Conservation (phyloP, 768 basidiomycete species). For the Tubosaeta sp. region DNA sequence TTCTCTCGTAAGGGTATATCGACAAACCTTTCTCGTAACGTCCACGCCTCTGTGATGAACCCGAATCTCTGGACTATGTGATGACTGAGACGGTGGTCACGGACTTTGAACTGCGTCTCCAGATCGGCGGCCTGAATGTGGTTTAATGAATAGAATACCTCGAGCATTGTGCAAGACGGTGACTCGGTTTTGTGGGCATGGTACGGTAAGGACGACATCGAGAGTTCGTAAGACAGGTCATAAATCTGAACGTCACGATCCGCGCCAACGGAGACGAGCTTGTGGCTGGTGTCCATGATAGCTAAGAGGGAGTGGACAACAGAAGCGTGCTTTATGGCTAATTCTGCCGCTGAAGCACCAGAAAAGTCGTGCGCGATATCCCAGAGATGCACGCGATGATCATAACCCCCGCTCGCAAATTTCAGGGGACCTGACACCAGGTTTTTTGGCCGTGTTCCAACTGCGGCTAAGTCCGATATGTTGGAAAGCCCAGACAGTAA, state of each 20-base stretch:
- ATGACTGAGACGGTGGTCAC: slow-evolving; percentile 39
- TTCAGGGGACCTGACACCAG: slow-evolving; percentile 38
- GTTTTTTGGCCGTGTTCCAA: slow-evolving; percentile 34
- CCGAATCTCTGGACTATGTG: slow-evolving; percentile 43
- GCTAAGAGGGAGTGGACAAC: slow-evolving; percentile 41
- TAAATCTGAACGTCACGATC: slow-evolving; percentile 43
- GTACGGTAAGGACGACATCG: slow-evolving; percentile 39
- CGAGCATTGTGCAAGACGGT: slow-evolving; percentile 40
- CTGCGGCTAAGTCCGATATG: slow-evolving; percentile 22
- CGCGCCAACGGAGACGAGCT: slow-evolving; percentile 44
- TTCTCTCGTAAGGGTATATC: slow-evolving; percentile 2
- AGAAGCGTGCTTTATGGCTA: slow-evolving; percentile 42
- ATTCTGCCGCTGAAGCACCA: slow-evolving; percentile 25
- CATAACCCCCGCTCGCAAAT: slow-evolving; percentile 49
- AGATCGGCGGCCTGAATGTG: slow-evolving; percentile 41
- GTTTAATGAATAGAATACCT: slow-evolving; percentile 31
- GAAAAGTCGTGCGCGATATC: slow-evolving; percentile 33
- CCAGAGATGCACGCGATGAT: slow-evolving; percentile 49
- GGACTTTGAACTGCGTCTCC: slow-evolving; percentile 51
- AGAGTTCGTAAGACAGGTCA: slow-evolving; percentile 42
- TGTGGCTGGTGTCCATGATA: slow-evolving; percentile 42
- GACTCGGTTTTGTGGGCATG: slow-evolving; percentile 38
- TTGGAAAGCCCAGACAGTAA: slow-evolving; percentile 4
- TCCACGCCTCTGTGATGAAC: slow-evolving; percentile 36
- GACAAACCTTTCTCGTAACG: slow-evolving; percentile 42